Conservation (phyloP, 169 alveolate species). For the Blepharisma undulans region DNA sequence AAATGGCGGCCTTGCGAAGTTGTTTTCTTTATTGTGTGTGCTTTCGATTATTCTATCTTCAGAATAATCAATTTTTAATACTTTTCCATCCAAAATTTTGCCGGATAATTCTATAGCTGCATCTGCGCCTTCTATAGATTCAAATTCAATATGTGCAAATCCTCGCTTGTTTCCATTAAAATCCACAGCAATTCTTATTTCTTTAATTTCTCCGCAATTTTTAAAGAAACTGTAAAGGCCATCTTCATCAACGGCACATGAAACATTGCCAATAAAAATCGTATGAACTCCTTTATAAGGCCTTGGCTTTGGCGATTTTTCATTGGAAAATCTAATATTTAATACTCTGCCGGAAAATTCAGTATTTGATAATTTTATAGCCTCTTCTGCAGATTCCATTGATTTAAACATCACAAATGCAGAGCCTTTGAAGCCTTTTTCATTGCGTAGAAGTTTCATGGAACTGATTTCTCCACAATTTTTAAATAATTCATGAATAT, state of each 20-base stretch:
- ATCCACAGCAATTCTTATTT: conserved; percentile 70
- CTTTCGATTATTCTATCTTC: conserved; percentile 41
- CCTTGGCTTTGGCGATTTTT: conserved; percentile 38
- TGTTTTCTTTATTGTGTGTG: background rate
- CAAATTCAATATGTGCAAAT: conserved; percentile 82
- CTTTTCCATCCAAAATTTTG: conserved; percentile 70
- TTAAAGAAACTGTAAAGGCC: conserved; percentile 65
- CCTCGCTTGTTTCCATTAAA: conserved; percentile 77
- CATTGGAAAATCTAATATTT: conserved; percentile 71
- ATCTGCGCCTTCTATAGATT: conserved; percentile 62
- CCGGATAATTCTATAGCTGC: conserved; percentile 71
- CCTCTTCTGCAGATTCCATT: conserved; percentile 60
- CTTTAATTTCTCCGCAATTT: conserved; percentile 74
- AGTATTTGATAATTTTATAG: conserved; percentile 61
- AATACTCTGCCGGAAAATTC: conserved; percentile 70
- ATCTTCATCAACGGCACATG: conserved; percentile 64
- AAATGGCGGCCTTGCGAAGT: background rate
- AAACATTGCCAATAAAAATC: conserved; percentile 79
- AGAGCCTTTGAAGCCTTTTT: conserved; percentile 59
- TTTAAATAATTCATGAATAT: conserved; percentile 51
- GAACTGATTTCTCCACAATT: conserved; percentile 65
- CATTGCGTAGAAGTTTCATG: conserved; percentile 38
- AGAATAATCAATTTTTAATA: conserved; percentile 65
- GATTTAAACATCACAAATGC: conserved; percentile 68
- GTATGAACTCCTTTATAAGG: too few species aligned